Conservation (phyloP, 495 filamentous ascomycete species). For the Schizothecium vesticola region DNA sequence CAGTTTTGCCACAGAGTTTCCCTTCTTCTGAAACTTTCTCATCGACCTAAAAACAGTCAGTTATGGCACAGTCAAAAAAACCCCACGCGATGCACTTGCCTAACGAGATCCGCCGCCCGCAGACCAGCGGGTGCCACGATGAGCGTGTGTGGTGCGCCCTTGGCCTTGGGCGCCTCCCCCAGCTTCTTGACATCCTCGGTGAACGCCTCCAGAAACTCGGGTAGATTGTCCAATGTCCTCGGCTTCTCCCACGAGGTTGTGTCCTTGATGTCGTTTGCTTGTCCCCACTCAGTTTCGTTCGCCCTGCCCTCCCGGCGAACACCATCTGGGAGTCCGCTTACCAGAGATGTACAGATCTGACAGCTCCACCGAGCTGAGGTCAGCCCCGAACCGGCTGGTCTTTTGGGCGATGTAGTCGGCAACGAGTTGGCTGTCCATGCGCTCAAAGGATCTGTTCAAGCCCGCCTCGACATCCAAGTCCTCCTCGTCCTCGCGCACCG, state of each 20-base stretch:
- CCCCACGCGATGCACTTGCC: conserved; percentile 37
- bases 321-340: conserved; percentile 31
- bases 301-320: not conserved
- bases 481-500: conserved; percentile 49
- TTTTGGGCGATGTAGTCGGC: conserved; percentile 82
- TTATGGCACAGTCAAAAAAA: no score
- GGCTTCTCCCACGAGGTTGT: conserved; percentile 63
- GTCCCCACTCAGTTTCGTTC: conserved; percentile 1
- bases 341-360: conserved; percentile 77
- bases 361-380: conserved; percentile 76
- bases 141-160: conserved; percentile 81
- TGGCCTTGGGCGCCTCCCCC: conserved; percentile 56
- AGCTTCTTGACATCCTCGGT: conserved; percentile 51
- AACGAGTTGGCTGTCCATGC: conserved; percentile 75
- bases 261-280: conserved; percentile 50
- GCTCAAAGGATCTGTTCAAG: conserved; percentile 74
- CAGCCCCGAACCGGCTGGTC: conserved; percentile 67
- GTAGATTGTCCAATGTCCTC: conserved; percentile 62
- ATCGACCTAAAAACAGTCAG: conserved; percentile 49
- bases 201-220: conserved; percentile 68
- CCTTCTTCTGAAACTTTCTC: conserved; percentile 70
- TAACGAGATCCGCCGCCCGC: conserved; percentile 71
- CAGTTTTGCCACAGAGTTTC: conserved; percentile 74
- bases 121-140: conserved; percentile 74
- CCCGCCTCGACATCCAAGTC: conserved; percentile 56